Evolutionary conservation across 371 early-diverging fungal genomes (phyloP).

Genomic region (Lichtheimia ramosa): DNA sequence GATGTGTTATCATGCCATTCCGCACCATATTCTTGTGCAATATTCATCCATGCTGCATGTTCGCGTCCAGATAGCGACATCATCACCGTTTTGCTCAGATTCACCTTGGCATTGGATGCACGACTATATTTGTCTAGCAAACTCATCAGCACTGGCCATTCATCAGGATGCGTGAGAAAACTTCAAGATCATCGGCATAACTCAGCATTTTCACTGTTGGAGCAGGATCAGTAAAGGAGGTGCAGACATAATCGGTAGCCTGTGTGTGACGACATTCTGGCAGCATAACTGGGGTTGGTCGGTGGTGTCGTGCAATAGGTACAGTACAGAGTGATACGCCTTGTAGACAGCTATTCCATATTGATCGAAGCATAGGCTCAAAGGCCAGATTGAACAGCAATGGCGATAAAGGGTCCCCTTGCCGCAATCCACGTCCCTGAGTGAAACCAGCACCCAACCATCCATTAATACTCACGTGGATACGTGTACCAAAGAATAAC

Average conservation of each 20-base stretch:
- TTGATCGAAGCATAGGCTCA: constrained; percentile 22
- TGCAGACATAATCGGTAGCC: too few species aligned
- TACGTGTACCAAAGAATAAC: constrained; percentile 20
- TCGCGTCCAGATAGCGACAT: neutral
- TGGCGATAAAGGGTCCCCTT: constrained; percentile 30
- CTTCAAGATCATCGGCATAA: constrained; percentile 9
- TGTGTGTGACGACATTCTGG: too few species aligned
- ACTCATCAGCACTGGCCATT: neutral
- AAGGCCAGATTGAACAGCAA: constrained; percentile 30
- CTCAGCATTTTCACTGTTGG: constrained; percentile 1
- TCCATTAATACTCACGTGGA: constrained; percentile 25
- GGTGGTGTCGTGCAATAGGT: too few species aligned
- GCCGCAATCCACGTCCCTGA: constrained; percentile 15
- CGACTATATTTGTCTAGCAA: neutral
- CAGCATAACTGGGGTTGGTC: too few species aligned
- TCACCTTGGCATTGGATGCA: constrained; percentile 6
- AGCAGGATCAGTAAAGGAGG: neutral
- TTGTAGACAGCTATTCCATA: neutral
- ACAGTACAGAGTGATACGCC: too few species aligned
- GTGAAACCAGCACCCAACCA: constrained; percentile 9
- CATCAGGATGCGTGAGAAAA: neutral
- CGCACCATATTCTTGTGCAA: too few species aligned
- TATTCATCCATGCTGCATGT: neutral
- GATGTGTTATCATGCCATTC: neutral
- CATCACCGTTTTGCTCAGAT: neutral